Conservation (phyloP, 139 green algal species). For the Picochlorum costavermella region DNA sequence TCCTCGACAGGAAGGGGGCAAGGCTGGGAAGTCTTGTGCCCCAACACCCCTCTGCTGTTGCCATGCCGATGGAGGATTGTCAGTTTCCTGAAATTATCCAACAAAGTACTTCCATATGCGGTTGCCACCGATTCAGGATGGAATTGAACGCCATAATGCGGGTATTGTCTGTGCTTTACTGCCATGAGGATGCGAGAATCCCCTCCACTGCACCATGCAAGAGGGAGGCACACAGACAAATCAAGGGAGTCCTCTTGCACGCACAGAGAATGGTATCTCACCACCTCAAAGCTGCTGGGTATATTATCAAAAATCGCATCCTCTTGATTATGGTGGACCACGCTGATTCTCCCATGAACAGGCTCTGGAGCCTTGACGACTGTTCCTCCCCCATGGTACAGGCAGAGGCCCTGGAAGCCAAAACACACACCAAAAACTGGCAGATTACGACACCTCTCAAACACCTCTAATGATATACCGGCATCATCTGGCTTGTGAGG, state of each 20-base stretch:
- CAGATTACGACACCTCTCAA: slow-evolving; percentile 39
- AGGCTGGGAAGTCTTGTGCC: background rate
- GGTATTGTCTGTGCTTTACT: slow-evolving; percentile 55
- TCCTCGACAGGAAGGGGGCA: background rate
- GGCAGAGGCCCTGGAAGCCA: slow-evolving; percentile 85
- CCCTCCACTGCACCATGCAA: slow-evolving; percentile 66
- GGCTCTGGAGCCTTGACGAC: slow-evolving; percentile 66
- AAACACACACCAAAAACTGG: slow-evolving; percentile 95
- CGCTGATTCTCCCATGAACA: slow-evolving; percentile 79
- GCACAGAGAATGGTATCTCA: slow-evolving; percentile 69
- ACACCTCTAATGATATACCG: slow-evolving; percentile 65
- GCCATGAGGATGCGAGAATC: slow-evolving; percentile 66
- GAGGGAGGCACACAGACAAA: slow-evolving; percentile 44
- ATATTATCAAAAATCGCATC: slow-evolving; percentile 75
- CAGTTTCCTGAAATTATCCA: slow-evolving; percentile 82
- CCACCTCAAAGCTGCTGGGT: slow-evolving; percentile 46
- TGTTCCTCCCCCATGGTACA: slow-evolving; percentile 46
- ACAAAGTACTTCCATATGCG: slow-evolving; percentile 54
- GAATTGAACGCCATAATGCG: slow-evolving; percentile 92
- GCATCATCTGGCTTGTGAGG: slow-evolving; percentile 62
- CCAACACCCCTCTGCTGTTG: background rate
- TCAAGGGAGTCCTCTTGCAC: slow-evolving; percentile 65
- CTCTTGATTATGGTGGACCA: slow-evolving; percentile 49
- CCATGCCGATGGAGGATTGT: slow-evolving; percentile 14
- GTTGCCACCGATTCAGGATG: slow-evolving; percentile 91